A percentile compares a stretch with the other conserved stretches of the same genome.
Conservation (phyloP, 1,139 yeast genomes). For the Nadsonia starkeyi-henricii region DNA sequence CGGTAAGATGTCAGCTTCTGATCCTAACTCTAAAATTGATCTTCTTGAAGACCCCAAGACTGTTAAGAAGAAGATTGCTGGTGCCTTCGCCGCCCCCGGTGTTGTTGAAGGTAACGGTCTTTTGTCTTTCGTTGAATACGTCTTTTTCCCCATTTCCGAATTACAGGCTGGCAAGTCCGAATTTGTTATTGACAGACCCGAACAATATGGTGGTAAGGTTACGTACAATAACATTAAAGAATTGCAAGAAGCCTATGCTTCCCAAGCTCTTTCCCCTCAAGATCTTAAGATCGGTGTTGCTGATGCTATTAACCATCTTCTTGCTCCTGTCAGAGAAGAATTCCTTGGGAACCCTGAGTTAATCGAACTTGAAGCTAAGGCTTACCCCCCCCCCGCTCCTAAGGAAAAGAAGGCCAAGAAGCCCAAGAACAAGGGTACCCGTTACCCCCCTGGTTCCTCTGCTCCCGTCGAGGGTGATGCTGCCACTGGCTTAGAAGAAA, state of each 20-base stretch:
- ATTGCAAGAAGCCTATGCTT: constrained; percentile 56
- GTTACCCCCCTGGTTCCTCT: constrained; percentile 54
- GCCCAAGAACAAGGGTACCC: constrained; percentile 69
- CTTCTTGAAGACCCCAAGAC: constrained; percentile 75
- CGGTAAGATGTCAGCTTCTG: constrained; percentile 97
- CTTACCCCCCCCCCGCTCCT: constrained; percentile 67
- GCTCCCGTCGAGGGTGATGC: constrained; percentile 12
- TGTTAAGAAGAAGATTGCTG: constrained; percentile 78
- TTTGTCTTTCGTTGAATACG: constrained; percentile 71
- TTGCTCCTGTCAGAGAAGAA: constrained; percentile 74
- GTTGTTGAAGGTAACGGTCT: constrained; percentile 84
- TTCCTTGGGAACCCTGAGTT: constrained; percentile 51
- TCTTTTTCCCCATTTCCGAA: constrained; percentile 75
- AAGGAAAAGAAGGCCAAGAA: constrained; percentile 49
- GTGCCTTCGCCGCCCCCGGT: constrained; percentile 95
- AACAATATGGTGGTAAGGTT: constrained; percentile 90
- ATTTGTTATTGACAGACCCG: constrained; percentile 80
- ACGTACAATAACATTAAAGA: constrained; percentile 55
- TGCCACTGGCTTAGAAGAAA: constrained; percentile 19
- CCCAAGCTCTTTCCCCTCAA: constrained; percentile 71
- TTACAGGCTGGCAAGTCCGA: constrained; percentile 40
- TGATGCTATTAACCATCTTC: constrained; percentile 61
- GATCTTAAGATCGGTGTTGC: constrained; percentile 90
- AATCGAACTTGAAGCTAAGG: constrained; percentile 58
- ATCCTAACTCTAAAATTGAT: constrained; percentile 95